Base-by-base conservation (phyloP, 805 yeast genomes). In the Sugiyamaella americana region DNA sequence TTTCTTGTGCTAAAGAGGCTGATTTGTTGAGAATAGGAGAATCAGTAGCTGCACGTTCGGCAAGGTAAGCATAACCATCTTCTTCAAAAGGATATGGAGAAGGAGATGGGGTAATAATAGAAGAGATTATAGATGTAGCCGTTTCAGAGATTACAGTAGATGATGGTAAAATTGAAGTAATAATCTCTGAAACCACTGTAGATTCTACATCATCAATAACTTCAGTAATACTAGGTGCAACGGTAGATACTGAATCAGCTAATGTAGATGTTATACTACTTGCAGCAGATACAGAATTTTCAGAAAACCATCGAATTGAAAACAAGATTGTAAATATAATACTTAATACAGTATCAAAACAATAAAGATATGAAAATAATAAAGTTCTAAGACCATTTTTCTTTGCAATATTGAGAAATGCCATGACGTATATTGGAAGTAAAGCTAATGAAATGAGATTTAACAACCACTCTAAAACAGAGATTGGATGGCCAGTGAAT, bases 401-500 rank as follows among this genome's bases (percentile, higher is more conserved):
- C 40, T 70, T 66, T 44, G 71, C 67, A 24, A 86, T 67, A 36
- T 67, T 67, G 39, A 62, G 62, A 37, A 78, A 70, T 0, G 87
- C 93, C 35, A 75, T 67, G 2, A 80, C 67, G 61, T 82, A 86
- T 45, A 84, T 72, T 2, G 88, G 79, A 38, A 89, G 66, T 4
- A 80, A 70, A 2, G 76, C 46, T 13, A 85, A 68, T 2, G 94
- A 82, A 49, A 82, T 62, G 16, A 83, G 56, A 63, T 89, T 87
- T 54, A 81, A 78, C 1, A 84, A 49, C 93, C 96, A 85, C 61
- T 91, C 97, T 67, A 84, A 69, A 50, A 81, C 76, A 50, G 80
- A 81, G 46, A 89, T 72, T 1, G 93, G 93, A 60, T 89, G 96
- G 1, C 96, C 72, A 0, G 97, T 89, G 58, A 91, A 75, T 21